Base-by-base conservation (phyloP, 1,139 yeast species). In the Candida tunisiensis region DNA sequence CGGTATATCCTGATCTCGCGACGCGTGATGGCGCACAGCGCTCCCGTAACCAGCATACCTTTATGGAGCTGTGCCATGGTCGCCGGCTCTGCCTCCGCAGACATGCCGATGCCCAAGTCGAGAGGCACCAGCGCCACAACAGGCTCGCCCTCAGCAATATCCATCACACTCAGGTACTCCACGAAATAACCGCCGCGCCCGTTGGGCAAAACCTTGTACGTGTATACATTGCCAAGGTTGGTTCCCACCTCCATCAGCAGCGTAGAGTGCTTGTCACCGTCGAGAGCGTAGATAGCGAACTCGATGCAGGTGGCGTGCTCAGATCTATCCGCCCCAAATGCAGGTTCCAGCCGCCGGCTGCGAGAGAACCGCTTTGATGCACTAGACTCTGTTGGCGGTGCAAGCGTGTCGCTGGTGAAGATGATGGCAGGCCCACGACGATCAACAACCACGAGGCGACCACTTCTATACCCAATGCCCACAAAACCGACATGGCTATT, bases 341-440 rank as follows among this genome's bases (percentile, higher is more conserved):
- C 25, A n/a, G n/a, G n/a, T n/a, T n/a, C n/a, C n/a, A n/a, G n/a
- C n/a, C n/a, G n/a, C n/a, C n/a, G n/a, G n/a, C n/a, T n/a, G n/a
- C n/a, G n/a, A n/a, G n/a, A n/a, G n/a, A n/a, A n/a, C n/a, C n/a
- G n/a, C n/a, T n/a, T n/a, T n/a, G n/a, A n/a, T n/a, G n/a, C n/a
- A n/a, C n/a, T n/a, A n/a, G n/a, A n/a, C n/a, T n/a, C n/a, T n/a
- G n/a, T n/a, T n/a, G n/a, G n/a, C n/a, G n/a, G n/a, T n/a, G n/a
- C n/a, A n/a, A n/a, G n/a, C n/a, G n/a, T n/a, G n/a, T n/a, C n/a
- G n/a, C 31, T 21, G 8, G 32, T 21, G 40, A 60, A 67, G 17
- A 85, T 77, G 3, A 80, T 59, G 0, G 83, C 82, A 1, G 93
- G 93, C 0, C 92, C 93, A 33, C 95, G 62, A 31, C 82, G 62